Evolutionary conservation across 179 eudicot species (phyloP), one percentile per base, ranked within the genome.

Genomic region (Sideroxylon spinosum): DNA sequence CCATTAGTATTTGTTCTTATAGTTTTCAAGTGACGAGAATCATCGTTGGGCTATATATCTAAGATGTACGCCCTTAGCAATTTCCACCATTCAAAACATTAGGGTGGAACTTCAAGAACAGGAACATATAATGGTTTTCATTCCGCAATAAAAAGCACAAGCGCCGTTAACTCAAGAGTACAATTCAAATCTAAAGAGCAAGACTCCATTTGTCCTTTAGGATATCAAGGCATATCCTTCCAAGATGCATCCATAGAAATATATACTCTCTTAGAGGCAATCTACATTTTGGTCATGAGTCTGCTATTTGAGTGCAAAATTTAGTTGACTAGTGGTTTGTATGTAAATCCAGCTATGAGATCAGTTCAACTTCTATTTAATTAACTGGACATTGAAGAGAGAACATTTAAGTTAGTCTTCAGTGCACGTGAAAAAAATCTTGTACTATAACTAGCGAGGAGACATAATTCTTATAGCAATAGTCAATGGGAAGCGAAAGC

Each of bases 121-220:
- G 2, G 11, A 23, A 14, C 48, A 52, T 20, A 22, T 13, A n/a
- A 6, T 26, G 17, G 13, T 52, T 52, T 52, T 14, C 28, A 11
- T 44, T 46, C 16, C 1, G 44, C 17, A 49, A 13, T 17, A 17
- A 9, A 52, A 22, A 72, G 16, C 13, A 3, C 13, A 53, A 32
- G 26, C 48, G 46, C 53, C n/a, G 28, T 32, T 83, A 94, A 97
- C 98, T 94, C 82, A 94, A 77, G 70, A 94, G 93, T 68, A 93
- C 98, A 52, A 97, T 94, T 80, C 98, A 90, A 73, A 94, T 94
- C 86, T 94, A 97, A 79, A 94, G 97, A 84, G 98, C 97, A 65
- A 97, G 98, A 82, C 98, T 94, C 97, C 98, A 94, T 80, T 94
- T 94, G 84, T 94, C 98, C 75, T 94, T 94, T 14, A 94, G 92